Conservation (phyloP, 2,329 filamentous ascomycete genomes). For the Didymella lethalis region DNA sequence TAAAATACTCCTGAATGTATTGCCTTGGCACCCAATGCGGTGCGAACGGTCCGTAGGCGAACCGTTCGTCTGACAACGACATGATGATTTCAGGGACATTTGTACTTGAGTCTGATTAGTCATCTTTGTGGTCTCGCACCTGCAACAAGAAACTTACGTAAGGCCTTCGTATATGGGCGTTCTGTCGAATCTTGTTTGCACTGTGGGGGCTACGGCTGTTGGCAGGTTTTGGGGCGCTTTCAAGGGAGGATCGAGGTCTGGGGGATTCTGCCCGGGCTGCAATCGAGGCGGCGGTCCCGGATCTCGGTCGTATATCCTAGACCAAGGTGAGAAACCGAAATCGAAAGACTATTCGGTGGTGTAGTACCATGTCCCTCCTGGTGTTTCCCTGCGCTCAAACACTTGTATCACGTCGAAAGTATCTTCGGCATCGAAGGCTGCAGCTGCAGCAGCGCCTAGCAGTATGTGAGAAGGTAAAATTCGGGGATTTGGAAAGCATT, state of each 20-base stretch:
- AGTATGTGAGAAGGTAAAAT: constrained; percentile 1
- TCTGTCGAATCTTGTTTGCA: constrained; percentile 56
- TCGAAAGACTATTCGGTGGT: background rate
- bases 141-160: constrained; percentile 53
- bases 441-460: constrained; percentile 45
- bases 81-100: constrained; percentile 66
- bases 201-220: constrained; percentile 42
- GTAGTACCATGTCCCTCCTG: constrained; percentile 48
- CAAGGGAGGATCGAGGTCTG: constrained; percentile 58
- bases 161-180: constrained; percentile 63
- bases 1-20: constrained; percentile 63
- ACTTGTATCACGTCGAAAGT: constrained; percentile 46
- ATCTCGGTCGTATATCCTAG: constrained; percentile 62
- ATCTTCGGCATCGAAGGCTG: constrained; percentile 47
- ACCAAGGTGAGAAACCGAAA: background rate
- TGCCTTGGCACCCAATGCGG: constrained; percentile 62
- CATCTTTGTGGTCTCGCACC: background rate
- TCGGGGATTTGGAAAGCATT: constrained; percentile 6
- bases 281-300: constrained; percentile 48
- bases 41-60: constrained; percentile 64
- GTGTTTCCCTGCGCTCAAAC: constrained; percentile 46
- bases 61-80: constrained; percentile 62
- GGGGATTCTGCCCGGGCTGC: constrained; percentile 56
- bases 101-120: constrained; percentile 50
- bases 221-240: constrained; percentile 2